A percentile compares a stretch with the other conserved stretches of the same genome.
phyloP scores from a whole-genome alignment of 306 rosid species.

The Dryas drummondii region DNA sequence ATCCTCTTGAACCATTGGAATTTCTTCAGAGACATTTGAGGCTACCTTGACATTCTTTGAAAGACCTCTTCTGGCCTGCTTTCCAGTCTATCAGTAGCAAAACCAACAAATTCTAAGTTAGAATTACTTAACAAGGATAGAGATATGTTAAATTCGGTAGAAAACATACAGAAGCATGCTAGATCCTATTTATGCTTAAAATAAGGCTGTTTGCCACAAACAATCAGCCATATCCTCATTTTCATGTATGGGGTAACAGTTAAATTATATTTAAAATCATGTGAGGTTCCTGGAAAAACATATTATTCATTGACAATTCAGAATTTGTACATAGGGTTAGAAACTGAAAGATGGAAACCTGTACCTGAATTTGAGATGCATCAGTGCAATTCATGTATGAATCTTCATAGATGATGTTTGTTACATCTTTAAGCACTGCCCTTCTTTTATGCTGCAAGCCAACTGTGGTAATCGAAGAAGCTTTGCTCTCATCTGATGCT shows the following conservation, averaged over 20 bases:
- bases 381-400: constrained; percentile 17
- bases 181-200: constrained; percentile 9
- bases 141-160: background rate
- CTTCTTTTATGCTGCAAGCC: constrained; percentile 59
- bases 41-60: constrained; percentile 34
- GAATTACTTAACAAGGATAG: constrained; percentile 2
- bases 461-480: constrained; percentile 31
- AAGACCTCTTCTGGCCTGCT: constrained; percentile 43
- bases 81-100: constrained; percentile 32
- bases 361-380: constrained; percentile 54
- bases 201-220: background rate
- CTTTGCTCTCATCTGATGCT: constrained; percentile 50
- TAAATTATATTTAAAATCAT: background rate
- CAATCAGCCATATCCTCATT: background rate
- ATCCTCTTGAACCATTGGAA: constrained; percentile 48
- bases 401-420: constrained; percentile 37
- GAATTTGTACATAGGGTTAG: background rate
- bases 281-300: constrained; percentile 8
- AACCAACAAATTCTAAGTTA: constrained; percentile 26
- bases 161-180: background rate
- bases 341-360: background rate
- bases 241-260: background rate
- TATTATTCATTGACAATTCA: background rate
- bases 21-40: constrained; percentile 34
- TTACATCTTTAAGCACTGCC: constrained; percentile 68